Conservation (phyloP, 345 rosid genomes). For the Hevea brasiliensis region DNA sequence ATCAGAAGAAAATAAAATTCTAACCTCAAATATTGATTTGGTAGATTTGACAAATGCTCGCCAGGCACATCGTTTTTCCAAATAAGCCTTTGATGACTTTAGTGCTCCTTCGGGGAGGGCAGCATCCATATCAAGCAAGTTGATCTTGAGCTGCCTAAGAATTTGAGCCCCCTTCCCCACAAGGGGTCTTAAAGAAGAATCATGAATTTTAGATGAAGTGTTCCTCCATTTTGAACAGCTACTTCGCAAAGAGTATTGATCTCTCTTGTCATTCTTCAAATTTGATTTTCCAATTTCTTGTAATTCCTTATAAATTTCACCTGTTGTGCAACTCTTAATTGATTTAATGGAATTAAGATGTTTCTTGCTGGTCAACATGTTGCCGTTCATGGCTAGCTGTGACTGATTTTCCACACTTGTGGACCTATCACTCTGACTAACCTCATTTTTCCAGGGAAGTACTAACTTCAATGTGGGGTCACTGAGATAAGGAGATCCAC, state of each 20-base stretch:
- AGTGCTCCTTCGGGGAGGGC: conserved; percentile 35
- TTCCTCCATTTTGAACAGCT: conserved; percentile 16
- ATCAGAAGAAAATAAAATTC: background rate
- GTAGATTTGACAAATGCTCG: conserved; percentile 37
- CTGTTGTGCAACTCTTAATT: conserved; percentile 10
- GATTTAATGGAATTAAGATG: conserved; percentile 10
- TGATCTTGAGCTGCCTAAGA: conserved; percentile 38
- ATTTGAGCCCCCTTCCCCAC: conserved; percentile 29
- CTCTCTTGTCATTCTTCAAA: conserved; percentile 14
- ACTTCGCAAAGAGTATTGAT: conserved; percentile 11
- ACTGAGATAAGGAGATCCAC: conserved; percentile 23
- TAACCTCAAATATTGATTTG: conserved; percentile 40
- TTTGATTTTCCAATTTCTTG: conserved; percentile 13
- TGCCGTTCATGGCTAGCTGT: background rate
- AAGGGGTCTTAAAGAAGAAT: conserved; percentile 23
- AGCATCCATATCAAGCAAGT: conserved; percentile 46
- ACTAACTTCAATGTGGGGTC: conserved; percentile 36
- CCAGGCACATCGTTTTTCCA: conserved; percentile 34
- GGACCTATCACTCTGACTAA: conserved; percentile 13
- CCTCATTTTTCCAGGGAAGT: conserved; percentile 7
- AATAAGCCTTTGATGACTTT: conserved; percentile 30
- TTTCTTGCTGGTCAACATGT: background rate
- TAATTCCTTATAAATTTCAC: conserved; percentile 14
- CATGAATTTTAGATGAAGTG: conserved; percentile 13
- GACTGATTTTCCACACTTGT: background rate